Base-by-base conservation (phyloP, 1,284 basidiomycete species). In the Tranzscheliella williamsii region DNA sequence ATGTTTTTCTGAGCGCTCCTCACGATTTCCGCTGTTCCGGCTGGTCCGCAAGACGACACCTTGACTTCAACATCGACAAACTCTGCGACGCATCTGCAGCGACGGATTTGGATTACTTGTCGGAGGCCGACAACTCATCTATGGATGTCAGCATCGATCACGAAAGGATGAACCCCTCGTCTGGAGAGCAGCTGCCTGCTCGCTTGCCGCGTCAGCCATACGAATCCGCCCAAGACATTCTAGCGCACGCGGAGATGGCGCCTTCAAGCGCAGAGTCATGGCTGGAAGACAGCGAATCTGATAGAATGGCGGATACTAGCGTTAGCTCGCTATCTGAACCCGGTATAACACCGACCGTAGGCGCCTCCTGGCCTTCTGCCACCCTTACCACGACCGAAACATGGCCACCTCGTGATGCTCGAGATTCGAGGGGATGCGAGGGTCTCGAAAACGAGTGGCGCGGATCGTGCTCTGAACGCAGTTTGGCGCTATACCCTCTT, bases 41-140 rank as follows among this genome's bases (percentile, higher is more conserved):
- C 6, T 70, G 67, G 67, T 47, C 42, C 1, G 60, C 56, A 13
- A 41, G 67, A 15, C 49, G 44, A 12, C 60, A 70, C 29, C 48
- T 58, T 27, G 46, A 52, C 26, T 54, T 56, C 26, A 47, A 57
- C 13, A 22, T 43, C n/a, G 53, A 52, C n/a, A 33, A 17, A 1
- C 42, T 56, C 2, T 43, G 41, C 38, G 36, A 38, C 12, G 3
- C 37, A 5, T 4, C 11, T 5, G 12, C 16, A 5, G 20, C 18
- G 21, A 15, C 20, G 22, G 24, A 24, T 15, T 15, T 11, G 12
- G 36, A 43, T 21, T 8, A n/a, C n/a, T n/a, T n/a, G n/a, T n/a
- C n/a, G n/a, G n/a, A n/a, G n/a, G n/a, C n/a, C n/a, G n/a, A n/a
- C n/a, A n/a, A n/a, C n/a, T n/a, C 20, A 17, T 31, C 38, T 38